These are phyloP conservation scores for Pleodorina starrii DNA, from an alignment of 139 green algal species.

Conservation along the genomic window DNA sequence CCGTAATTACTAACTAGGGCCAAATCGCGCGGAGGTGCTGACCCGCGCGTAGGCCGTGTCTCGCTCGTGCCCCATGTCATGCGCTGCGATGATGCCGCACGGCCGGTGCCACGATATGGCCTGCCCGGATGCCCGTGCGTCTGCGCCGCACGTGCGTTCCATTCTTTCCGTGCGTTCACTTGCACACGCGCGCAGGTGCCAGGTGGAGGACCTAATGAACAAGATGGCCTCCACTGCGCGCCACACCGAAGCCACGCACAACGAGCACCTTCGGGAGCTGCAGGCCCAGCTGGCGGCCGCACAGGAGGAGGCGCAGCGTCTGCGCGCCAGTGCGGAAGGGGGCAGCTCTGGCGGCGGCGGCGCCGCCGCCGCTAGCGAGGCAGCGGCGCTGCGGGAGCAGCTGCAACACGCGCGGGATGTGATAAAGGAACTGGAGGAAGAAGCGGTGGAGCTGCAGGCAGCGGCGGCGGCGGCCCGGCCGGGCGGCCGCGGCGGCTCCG, in stretches of 20 bases:
- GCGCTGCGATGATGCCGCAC: too few species aligned
- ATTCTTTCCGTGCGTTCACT: too few species aligned
- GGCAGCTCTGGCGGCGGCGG: not conserved
- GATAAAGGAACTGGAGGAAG: constrained; percentile 37
- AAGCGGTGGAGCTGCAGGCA: not conserved
- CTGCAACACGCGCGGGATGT: constrained; percentile 1
- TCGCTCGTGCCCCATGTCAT: too few species aligned
- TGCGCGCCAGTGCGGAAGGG: not conserved
- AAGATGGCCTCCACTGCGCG: constrained; percentile 10
- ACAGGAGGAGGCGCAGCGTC: not conserved
- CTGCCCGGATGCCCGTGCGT: too few species aligned
- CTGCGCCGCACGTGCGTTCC: too few species aligned
- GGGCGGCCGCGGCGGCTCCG: not conserved
- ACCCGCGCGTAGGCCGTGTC: too few species aligned
- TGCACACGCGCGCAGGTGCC: constrained; percentile 7
- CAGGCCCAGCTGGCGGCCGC: constrained; percentile 13
- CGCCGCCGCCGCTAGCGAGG: not conserved
- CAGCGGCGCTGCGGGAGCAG: constrained; percentile 12
- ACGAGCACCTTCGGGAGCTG: not conserved
- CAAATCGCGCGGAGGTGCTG: too few species aligned
- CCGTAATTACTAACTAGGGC: too few species aligned
- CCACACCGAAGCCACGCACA: constrained; percentile 4
- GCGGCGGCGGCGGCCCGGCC: not conserved
- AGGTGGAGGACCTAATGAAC: constrained; percentile 45
- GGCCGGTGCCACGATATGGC: too few species aligned